These are phyloP conservation scores for Vitis vinifera DNA, from an alignment of 164 flowering plant species.

Conservation along the genomic window ASM3070453v1 NC_081816.1:24652001-24652500, in stretches of 20 bases:
- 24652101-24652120: too few relatives aligned
- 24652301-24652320: too few relatives aligned
- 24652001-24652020: too few relatives aligned
- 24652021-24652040: too few relatives aligned
- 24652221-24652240: background rate
- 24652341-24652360: too few relatives aligned
- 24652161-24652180: background rate
- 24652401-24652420: conserved; percentile 1
- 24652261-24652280: background rate
- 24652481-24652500: conserved; percentile 1
- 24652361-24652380: background rate
- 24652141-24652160: too few relatives aligned
- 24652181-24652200: too few relatives aligned
- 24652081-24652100: too few relatives aligned
- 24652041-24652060: too few relatives aligned
- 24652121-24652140: too few relatives aligned
- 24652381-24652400: background rate
- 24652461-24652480: background rate
- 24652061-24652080: too few relatives aligned
- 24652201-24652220: background rate
- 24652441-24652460: background rate
- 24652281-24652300: background rate
- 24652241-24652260: background rate
- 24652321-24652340: too few relatives aligned
- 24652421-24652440: background rate